These are phyloP conservation scores for Candida tibetensis DNA, from an alignment of 805 yeast species.

Conservation along the genomic window DNA sequence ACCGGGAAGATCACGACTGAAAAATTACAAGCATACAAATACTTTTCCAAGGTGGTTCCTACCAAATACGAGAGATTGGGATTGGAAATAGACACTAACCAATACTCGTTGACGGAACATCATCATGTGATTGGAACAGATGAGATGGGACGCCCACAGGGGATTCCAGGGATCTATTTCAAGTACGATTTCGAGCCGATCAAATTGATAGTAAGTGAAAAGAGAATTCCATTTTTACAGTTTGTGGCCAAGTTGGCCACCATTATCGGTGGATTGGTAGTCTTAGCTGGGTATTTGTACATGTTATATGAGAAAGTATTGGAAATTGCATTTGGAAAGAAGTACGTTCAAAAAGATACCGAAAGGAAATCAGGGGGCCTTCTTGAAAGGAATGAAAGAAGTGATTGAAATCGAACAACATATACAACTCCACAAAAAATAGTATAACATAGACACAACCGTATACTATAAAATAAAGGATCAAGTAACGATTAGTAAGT, in stretches of 20 bases:
- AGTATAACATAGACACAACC: too few relatives aligned
- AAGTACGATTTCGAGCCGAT: constrained; percentile 89
- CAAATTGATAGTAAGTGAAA: constrained; percentile 63
- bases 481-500: too few relatives aligned
- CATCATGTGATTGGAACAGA: constrained; percentile 24
- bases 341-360: constrained; percentile 46
- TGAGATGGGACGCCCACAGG: constrained; percentile 18
- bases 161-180: constrained; percentile 76
- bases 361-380: constrained; percentile 29
- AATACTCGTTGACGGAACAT: constrained; percentile 68
- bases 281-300: constrained; percentile 65
- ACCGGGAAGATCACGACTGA: constrained; percentile 58
- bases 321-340: constrained; percentile 55
- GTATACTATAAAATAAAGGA: too few relatives aligned
- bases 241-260: constrained; percentile 78
- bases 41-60: constrained; percentile 79
- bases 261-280: constrained; percentile 76
- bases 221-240: constrained; percentile 70
- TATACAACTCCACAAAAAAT: too few relatives aligned
- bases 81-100: constrained; percentile 72
- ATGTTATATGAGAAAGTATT: constrained; percentile 55
- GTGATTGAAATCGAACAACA: not conserved
- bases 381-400: constrained; percentile 1
- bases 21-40: constrained; percentile 53
- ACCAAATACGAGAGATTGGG: constrained; percentile 74